Conservation (phyloP, 768 basidiomycete species). For the Harrya chromipes region DNA sequence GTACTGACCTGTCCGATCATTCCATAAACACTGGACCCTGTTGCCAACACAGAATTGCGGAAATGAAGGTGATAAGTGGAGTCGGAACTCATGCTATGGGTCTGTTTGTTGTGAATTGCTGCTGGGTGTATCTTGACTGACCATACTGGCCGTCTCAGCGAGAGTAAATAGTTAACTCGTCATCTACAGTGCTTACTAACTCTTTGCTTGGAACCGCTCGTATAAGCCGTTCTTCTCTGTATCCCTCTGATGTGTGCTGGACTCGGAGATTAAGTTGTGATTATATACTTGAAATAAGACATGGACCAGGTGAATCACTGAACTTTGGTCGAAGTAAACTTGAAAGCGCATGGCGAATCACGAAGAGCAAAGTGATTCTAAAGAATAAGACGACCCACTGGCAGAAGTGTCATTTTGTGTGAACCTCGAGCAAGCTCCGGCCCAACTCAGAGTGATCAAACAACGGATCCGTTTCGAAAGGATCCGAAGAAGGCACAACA, state of each 20-base stretch:
- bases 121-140: neutral
- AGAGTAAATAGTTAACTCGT: neutral
- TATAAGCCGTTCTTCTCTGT: neutral
- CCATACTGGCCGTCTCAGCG: neutral
- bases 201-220: neutral
- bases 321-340: too few relatives aligned
- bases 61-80: neutral
- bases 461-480: too few relatives aligned
- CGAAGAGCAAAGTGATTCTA: too few relatives aligned
- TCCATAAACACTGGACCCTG: slow-evolving; percentile 2
- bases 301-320: too few relatives aligned
- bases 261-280: too few relatives aligned
- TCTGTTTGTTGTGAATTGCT: neutral
- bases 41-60: slow-evolving; percentile 2
- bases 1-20: neutral
- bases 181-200: neutral
- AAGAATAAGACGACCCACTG: too few relatives aligned
- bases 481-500: too few relatives aligned
- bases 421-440: too few relatives aligned
- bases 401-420: too few relatives aligned
- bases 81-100: neutral
- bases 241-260: neutral
- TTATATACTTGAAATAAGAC: too few relatives aligned
- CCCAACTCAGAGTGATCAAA: too few relatives aligned
- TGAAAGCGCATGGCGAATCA: too few relatives aligned